Percentiles rank a stretch among this genome's conserved stretches.
phyloP scores from a whole-genome alignment of 257 asterid genomes.

The Nyctanthes arbortristis region DNA sequence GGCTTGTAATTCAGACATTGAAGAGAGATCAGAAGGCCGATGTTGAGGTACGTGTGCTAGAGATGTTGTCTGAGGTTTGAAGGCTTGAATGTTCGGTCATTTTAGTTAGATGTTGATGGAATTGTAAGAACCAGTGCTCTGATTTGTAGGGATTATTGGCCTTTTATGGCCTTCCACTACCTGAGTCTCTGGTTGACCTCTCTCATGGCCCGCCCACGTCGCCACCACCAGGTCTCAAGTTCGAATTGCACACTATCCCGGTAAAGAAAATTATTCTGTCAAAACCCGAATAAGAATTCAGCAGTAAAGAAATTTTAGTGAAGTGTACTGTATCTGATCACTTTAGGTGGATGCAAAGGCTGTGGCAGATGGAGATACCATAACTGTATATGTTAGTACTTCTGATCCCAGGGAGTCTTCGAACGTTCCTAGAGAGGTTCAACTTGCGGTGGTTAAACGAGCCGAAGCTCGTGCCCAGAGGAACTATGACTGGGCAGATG shows the following conservation, averaged over 20 bases:
- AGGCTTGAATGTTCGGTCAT: no score
- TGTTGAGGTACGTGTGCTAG: constrained; percentile 93
- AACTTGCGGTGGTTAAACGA: constrained; percentile 59
- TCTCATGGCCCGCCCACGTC: constrained; percentile 48
- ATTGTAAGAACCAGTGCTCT: not conserved
- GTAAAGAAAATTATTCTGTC: constrained; percentile 33
- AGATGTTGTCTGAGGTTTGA: no score
- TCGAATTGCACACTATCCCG: constrained; percentile 80
- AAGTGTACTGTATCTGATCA: not conserved
- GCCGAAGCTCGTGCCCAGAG: constrained; percentile 63
- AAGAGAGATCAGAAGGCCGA: constrained; percentile 87
- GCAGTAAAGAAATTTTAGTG: not conserved
- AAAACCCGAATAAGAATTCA: not conserved
- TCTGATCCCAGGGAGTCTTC: constrained; percentile 67
- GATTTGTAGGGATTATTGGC: constrained; percentile 57
- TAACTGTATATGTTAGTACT: constrained; percentile 71
- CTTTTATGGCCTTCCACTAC: constrained; percentile 80
- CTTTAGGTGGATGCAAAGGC: constrained; percentile 81
- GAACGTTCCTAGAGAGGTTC: constrained; percentile 62
- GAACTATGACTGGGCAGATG: constrained; percentile 68
- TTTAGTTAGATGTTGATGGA: not conserved
- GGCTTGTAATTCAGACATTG: constrained; percentile 75
- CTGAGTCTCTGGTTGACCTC: constrained; percentile 68
- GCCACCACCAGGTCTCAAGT: constrained; percentile 61
- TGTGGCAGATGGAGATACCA: constrained; percentile 95